These are phyloP conservation scores for Mycosphaerella arachidis DNA, from an alignment of 2,329 filamentous ascomycete species.

Conservation along the genomic window DNA sequence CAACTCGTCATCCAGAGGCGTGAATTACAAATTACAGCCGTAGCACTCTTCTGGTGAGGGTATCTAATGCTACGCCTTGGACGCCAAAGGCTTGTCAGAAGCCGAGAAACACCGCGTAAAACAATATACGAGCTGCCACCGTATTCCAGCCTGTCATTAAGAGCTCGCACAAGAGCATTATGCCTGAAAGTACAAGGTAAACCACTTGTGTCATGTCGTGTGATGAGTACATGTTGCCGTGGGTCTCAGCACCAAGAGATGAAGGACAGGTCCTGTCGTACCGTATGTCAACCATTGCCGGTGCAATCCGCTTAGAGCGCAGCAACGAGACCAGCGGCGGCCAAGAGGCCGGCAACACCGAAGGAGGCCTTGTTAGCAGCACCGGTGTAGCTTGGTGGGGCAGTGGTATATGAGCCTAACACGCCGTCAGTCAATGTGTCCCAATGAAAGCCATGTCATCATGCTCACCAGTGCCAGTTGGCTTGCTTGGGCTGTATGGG, in stretches of 20 bases:
- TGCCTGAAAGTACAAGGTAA: slow-evolving; percentile 4
- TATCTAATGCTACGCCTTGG: slow-evolving; percentile 10
- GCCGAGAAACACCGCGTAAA: slow-evolving; percentile 10
- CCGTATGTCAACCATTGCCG: not conserved
- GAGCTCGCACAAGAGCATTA: not conserved
- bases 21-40: slow-evolving; percentile 10
- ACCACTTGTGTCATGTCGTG: slow-evolving; percentile 7
- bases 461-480: slow-evolving; percentile 6
- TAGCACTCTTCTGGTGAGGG: slow-evolving; percentile 5
- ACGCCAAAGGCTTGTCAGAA: slow-evolving; percentile 8
- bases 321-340: slow-evolving; percentile 22
- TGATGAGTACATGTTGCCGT: slow-evolving; percentile 3
- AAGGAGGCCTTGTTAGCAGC: slow-evolving; percentile 21
- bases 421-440: slow-evolving; percentile 8
- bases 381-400: slow-evolving; percentile 18
- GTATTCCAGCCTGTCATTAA: slow-evolving; percentile 3
- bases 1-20: slow-evolving; percentile 7
- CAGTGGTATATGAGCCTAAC: slow-evolving; percentile 12
- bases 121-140: not conserved
- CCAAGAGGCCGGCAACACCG: slow-evolving; percentile 19
- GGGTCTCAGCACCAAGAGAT: slow-evolving; percentile 2
- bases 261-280: slow-evolving; percentile 6
- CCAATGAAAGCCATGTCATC: not conserved
- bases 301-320: slow-evolving; percentile 17
- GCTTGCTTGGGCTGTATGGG: not conserved